These are phyloP conservation scores for Naganishia vaughanmartiniae DNA, from an alignment of 768 basidiomycete genomes.

Conservation along the genomic window DNA sequence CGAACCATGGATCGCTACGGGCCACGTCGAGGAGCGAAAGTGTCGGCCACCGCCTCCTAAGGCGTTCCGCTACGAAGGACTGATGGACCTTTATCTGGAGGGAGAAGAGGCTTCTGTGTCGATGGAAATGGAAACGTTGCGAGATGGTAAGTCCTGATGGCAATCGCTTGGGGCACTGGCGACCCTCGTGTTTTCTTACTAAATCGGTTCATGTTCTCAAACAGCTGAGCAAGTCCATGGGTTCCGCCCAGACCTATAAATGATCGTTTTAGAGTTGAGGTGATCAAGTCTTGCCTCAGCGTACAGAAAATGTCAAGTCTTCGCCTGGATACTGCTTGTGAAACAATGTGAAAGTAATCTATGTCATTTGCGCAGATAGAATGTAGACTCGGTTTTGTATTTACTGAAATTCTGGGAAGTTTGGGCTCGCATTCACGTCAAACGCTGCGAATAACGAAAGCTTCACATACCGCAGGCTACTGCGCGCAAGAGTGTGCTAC, in stretches of 20 bases:
- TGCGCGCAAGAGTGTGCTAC: neutral
- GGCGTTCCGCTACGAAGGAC: conserved; percentile 14
- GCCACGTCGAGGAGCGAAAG: neutral
- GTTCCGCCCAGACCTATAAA: neutral
- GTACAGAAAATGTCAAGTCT: too few relatives aligned
- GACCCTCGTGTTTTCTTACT: neutral
- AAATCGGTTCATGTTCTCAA: neutral
- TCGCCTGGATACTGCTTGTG: too few relatives aligned
- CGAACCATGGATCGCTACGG: conserved; percentile 22
- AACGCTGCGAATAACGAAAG: too few relatives aligned
- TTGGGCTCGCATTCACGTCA: too few relatives aligned
- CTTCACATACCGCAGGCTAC: too few relatives aligned
- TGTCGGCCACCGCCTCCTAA: conserved; percentile 1
- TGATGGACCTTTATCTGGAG: conserved; percentile 8
- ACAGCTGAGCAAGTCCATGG: conserved; percentile 14
- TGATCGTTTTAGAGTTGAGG: neutral
- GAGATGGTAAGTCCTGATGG: neutral
- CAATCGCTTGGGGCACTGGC: neutral
- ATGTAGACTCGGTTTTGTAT: too few relatives aligned
- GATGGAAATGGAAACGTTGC: neutral
- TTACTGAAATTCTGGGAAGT: too few relatives aligned
- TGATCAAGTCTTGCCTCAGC: neutral
- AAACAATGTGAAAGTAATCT: too few relatives aligned
- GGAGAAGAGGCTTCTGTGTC: conserved; percentile 5
- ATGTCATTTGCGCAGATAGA: neutral